Evolutionary conservation across 2,329 filamentous ascomycete species (phyloP), one percentile per base, ranked within the genome.

Genomic region (Microcyclosporella mali): DNA sequence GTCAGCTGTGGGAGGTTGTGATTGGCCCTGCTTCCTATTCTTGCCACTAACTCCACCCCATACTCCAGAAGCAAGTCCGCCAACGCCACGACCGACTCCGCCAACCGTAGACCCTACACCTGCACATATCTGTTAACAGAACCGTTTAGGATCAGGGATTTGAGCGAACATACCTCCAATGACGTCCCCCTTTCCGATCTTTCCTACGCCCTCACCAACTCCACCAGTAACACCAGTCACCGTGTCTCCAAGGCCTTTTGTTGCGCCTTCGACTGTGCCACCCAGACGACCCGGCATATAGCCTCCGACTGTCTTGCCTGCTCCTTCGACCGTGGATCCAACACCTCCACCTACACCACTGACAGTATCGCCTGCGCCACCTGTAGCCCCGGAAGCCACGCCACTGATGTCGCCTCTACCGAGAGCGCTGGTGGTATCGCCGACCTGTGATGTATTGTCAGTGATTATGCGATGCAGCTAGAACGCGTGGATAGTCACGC

Each of bases 181-280:
- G 2, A 71, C 54, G 52, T 72, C 66, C 1, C 69, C 69, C 35
- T 65, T 66, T 1, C 69, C 68, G 1, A 72, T 40, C 49, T 69
- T 69, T 2, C 63, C 65, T 4, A 72, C 66, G 1, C 68, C 68
- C n/a, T 68, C 66, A 3, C 69, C 69, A 2, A 71, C 37, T 2
- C 69, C 69, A 3, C 63, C 58, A 4, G 34, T 37, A 3, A 38
- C 30, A 15, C 66, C 66, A 4, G 57, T 56, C 2, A 70, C 66
- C 6, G 66, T 66, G 45, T 68, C 62, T 3, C 62, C 63, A 3
- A 66, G 62, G 2, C 68, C 61, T 45, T 68, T 69, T 2, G 66
- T 67, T 2, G 69, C 63, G 14, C 67, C 67, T 28, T 63, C 60
- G 11, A 71, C 65, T 9, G 69, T 58, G 32, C 63, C 63, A 3